phyloP scores from a whole-genome alignment of 2,329 filamentous ascomycete species.

The Berkeleyomyces rouxiae region DNA sequence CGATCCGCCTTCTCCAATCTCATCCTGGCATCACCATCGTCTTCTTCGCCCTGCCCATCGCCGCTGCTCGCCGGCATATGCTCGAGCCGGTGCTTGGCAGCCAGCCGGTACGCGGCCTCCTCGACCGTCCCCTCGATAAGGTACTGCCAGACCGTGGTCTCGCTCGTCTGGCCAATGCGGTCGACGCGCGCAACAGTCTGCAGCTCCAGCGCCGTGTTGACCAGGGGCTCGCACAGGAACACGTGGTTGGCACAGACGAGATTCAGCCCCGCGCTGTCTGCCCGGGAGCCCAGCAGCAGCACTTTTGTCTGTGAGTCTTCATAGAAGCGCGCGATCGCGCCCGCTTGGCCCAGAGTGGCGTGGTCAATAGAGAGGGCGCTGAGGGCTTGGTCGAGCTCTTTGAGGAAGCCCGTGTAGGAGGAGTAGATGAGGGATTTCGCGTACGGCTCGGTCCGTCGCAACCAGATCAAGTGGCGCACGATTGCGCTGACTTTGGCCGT shows the following conservation, averaged over 20 bases:
- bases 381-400: slow-evolving; percentile 56
- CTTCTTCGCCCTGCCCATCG: too few species aligned
- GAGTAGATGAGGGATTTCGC: slow-evolving; percentile 91
- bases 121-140: slow-evolving; percentile 83
- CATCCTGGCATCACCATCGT: not conserved
- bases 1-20: not conserved
- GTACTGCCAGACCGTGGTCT: slow-evolving; percentile 92
- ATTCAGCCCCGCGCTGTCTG: slow-evolving; percentile 77
- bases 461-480: slow-evolving; percentile 67
- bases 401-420: slow-evolving; percentile 55
- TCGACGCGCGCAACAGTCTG: slow-evolving; percentile 93
- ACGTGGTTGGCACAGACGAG: slow-evolving; percentile 87
- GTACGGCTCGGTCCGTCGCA: slow-evolving; percentile 67
- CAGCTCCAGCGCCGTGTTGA: slow-evolving; percentile 85
- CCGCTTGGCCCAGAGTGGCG: slow-evolving; percentile 48
- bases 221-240: slow-evolving; percentile 81
- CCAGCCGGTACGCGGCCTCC: slow-evolving; percentile 78
- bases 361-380: slow-evolving; percentile 54
- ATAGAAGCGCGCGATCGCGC: slow-evolving; percentile 63
- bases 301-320: slow-evolving; percentile 57
- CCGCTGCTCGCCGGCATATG: slow-evolving; percentile 46
- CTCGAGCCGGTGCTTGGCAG: slow-evolving; percentile 58
- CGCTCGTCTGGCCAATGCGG: slow-evolving; percentile 73
- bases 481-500: slow-evolving; percentile 83
- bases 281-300: slow-evolving; percentile 77